phyloP scores from a whole-genome alignment of 139 green algal genomes.

The Coccomyxa sp. region DNA sequence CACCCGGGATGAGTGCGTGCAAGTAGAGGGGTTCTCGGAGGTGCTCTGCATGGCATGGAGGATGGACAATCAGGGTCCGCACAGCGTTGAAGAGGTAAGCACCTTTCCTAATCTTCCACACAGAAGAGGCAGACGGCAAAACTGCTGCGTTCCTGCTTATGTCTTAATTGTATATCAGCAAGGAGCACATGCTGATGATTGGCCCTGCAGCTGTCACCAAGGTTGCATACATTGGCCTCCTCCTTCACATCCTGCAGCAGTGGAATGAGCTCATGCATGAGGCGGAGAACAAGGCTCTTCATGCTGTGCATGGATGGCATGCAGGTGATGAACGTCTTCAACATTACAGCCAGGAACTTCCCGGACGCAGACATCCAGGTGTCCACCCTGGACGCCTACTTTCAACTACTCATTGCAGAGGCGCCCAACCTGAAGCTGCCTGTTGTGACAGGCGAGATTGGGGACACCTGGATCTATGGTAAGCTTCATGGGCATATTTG shows the following conservation, averaged over 20 bases:
- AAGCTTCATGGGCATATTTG: no score
- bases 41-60: slow-evolving; percentile 39
- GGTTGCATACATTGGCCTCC: no score
- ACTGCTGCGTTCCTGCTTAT: neutral
- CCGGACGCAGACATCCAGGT: slow-evolving; percentile 37
- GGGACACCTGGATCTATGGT: slow-evolving; percentile 66
- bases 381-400: slow-evolving; percentile 49
- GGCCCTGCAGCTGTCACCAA: neutral
- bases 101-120: neutral
- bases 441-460: slow-evolving; percentile 31
- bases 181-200: no score
- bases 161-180: neutral
- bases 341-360: slow-evolving; percentile 23
- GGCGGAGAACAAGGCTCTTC: no score
- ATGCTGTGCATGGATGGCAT: neutral
- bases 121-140: slow-evolving; percentile 14
- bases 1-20: slow-evolving; percentile 24
- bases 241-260: no score
- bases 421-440: neutral
- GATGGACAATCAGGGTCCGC: slow-evolving; percentile 38
- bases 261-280: no score
- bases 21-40: slow-evolving; percentile 19
- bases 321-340: slow-evolving; percentile 39
- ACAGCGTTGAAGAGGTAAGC: neutral
- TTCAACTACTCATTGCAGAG: slow-evolving; percentile 24